Percentiles rank a stretch among this genome's conserved stretches.
Evolutionary conservation across 2,329 filamentous ascomycete genomes (phyloP).

Genomic region (Ilyonectria sp.): DNA sequence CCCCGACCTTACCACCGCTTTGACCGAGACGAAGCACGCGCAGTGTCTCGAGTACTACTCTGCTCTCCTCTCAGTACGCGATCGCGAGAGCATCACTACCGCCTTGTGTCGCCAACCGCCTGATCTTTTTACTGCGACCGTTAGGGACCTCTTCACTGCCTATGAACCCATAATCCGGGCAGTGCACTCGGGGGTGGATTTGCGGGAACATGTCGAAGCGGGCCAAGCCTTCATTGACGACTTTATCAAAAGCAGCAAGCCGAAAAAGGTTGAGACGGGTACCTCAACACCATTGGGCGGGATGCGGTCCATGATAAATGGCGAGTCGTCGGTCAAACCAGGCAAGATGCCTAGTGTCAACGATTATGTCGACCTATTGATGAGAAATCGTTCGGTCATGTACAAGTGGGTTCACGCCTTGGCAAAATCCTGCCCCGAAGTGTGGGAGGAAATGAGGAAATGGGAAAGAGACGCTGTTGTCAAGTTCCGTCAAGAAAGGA

Average conservation of each 20-base stretch:
- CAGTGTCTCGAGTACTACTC: conserved; percentile 80
- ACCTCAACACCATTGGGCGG: conserved; percentile 39
- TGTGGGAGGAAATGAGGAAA: conserved; percentile 71
- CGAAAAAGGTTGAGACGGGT: conserved; percentile 53
- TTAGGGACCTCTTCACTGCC: conserved; percentile 75
- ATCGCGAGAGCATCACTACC: conserved; percentile 79
- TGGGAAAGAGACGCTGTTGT: conserved; percentile 73
- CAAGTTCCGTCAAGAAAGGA: conserved; percentile 64
- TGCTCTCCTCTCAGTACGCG: conserved; percentile 78
- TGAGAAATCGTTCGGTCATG: conserved; percentile 73
- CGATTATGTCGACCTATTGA: conserved; percentile 79
- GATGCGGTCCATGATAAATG: conserved; percentile 20
- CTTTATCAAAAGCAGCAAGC: conserved; percentile 73
- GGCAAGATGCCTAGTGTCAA: conserved; percentile 72
- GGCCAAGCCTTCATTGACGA: conserved; percentile 79
- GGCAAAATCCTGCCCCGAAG: conserved; percentile 76
- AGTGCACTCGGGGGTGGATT: conserved; percentile 79
- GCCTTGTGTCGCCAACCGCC: conserved; percentile 78
- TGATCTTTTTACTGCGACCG: conserved; percentile 79
- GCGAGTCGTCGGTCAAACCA: conserved; percentile 44
- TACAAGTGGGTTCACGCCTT: conserved; percentile 82
- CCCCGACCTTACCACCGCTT: conserved; percentile 58
- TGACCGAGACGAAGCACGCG: conserved; percentile 74
- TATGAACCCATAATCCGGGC: conserved; percentile 83
- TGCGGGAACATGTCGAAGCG: conserved; percentile 78